Conservation (phyloP, 2,329 filamentous ascomycete genomes). For the Trichoderma guizhouense region DNA sequence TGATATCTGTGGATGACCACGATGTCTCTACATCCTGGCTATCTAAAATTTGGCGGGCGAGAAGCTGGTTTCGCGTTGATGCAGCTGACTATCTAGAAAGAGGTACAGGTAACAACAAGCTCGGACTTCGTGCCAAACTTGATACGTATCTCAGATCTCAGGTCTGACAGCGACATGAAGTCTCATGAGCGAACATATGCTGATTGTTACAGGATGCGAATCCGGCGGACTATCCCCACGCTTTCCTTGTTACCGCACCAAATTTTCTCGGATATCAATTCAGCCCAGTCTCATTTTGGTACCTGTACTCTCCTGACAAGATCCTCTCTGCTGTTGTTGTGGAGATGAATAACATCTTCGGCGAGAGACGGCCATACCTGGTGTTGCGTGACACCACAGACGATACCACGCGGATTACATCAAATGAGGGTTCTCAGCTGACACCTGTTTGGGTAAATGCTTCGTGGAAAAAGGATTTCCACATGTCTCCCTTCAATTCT, state of each 20-base stretch:
- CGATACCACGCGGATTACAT: slow-evolving; percentile 20
- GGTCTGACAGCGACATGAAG: slow-evolving; percentile 36
- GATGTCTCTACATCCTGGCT: slow-evolving; percentile 21
- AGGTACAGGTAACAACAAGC: slow-evolving; percentile 48
- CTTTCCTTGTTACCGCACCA: slow-evolving; percentile 69
- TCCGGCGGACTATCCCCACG: slow-evolving; percentile 59
- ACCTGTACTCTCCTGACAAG: slow-evolving; percentile 57
- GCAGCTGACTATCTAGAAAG: slow-evolving; percentile 60
- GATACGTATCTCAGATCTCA: slow-evolving; percentile 55
- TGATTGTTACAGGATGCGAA: slow-evolving; percentile 51
- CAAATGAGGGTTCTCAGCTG: not conserved
- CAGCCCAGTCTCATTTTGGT: slow-evolving; percentile 78
- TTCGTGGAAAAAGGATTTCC: slow-evolving; percentile 67
- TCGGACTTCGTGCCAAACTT: slow-evolving; percentile 63
- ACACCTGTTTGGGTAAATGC: slow-evolving; percentile 40
- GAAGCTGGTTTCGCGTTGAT: slow-evolving; percentile 57
- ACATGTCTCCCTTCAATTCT: slow-evolving; percentile 73
- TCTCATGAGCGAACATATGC: not conserved
- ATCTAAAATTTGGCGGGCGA: slow-evolving; percentile 31
- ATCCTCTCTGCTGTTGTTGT: slow-evolving; percentile 62
- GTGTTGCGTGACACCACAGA: slow-evolving; percentile 28
- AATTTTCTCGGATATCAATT: slow-evolving; percentile 67
- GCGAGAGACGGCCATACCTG: slow-evolving; percentile 54
- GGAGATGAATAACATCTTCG: slow-evolving; percentile 76
- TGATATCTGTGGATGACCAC: slow-evolving; percentile 48